Conservation (phyloP, 371 early-diverging fungal genomes). For the Nematocida minor region DNA sequence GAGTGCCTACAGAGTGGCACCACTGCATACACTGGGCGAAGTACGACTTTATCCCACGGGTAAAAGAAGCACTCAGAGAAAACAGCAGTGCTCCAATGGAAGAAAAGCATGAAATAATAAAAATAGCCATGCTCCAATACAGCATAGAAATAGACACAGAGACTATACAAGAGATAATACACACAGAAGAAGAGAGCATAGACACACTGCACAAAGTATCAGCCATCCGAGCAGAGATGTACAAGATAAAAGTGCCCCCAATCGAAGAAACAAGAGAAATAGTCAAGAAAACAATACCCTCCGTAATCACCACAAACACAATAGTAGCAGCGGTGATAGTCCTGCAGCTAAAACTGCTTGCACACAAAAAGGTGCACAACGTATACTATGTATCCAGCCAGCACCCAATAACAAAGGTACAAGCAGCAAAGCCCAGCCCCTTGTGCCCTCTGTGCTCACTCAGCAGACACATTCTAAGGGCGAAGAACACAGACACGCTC, state of each 20-base stretch:
- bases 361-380: background rate
- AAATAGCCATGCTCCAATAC: no score
- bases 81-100: no score
- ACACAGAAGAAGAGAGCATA: background rate
- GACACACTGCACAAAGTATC: slow-evolving; percentile 53
- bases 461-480: background rate
- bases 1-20: slow-evolving; percentile 83
- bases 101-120: no score
- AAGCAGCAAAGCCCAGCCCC: background rate
- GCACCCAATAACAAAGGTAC: background rate
- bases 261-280: slow-evolving; percentile 48
- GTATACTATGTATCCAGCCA: background rate
- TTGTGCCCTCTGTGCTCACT: background rate
- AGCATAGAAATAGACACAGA: no score
- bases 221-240: slow-evolving; percentile 38
- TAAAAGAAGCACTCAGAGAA: no score
- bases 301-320: slow-evolving; percentile 62
- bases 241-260: slow-evolving; percentile 34
- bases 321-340: slow-evolving; percentile 66
- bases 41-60: no score
- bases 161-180: no score
- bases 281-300: slow-evolving; percentile 60
- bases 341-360: slow-evolving; percentile 57
- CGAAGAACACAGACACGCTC: background rate
- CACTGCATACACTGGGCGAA: slow-evolving; percentile 99